A percentile compares a stretch with the other conserved stretches of the same genome.
Conservation (phyloP, 257 asterid species). For the Jacaranda copaia region DNA sequence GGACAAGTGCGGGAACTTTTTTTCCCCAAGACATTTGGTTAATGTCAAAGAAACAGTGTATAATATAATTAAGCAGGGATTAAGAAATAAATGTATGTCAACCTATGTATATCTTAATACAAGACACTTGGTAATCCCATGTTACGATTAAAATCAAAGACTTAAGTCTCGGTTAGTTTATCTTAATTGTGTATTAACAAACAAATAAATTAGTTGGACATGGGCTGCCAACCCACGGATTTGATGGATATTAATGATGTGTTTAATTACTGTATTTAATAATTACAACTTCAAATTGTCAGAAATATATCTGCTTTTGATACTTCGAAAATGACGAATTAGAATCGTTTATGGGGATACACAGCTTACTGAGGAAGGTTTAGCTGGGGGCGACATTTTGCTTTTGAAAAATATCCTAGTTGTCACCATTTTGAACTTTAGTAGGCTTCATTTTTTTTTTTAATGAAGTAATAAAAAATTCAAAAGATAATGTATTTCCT, state of each 20-base stretch:
- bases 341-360: background rate
- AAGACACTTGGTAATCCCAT: background rate
- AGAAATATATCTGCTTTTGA: background rate
- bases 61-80: no score
- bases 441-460: no score
- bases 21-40: no score
- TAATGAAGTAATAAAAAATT: no score
- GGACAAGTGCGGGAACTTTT: no score
- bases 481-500: no score
- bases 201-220: slow-evolving; percentile 7
- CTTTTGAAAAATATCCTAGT: background rate
- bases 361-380: background rate
- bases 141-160: background rate
- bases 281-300: background rate
- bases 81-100: no score
- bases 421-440: background rate
- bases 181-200: slow-evolving; percentile 8
- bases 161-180: background rate
- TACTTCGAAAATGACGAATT: no score
- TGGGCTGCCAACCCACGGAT: background rate
- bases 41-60: no score
- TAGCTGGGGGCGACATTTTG: background rate
- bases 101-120: background rate
- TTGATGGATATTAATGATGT: background rate
- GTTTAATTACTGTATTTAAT: background rate